These are phyloP conservation scores for Populus deltoides DNA, from an alignment of 345 rosid genomes.

Conservation along the genomic window DNA sequence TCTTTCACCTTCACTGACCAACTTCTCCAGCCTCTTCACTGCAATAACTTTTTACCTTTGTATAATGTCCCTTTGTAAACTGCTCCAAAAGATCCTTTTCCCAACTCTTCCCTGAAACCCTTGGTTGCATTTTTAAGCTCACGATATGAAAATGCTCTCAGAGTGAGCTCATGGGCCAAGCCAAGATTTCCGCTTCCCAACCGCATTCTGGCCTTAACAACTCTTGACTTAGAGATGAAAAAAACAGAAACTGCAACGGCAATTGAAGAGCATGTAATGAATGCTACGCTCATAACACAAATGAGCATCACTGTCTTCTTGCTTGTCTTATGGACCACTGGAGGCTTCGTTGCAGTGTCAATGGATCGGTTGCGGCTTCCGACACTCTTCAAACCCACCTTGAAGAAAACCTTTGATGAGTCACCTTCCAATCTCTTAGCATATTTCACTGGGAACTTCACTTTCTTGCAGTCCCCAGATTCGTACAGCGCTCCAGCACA, in stretches of 20 bases:
- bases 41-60: constrained; percentile 13
- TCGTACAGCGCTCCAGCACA: constrained; percentile 12
- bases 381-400: neutral
- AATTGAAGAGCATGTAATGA: neutral
- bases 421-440: neutral
- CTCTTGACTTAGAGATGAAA: neutral
- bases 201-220: constrained; percentile 1
- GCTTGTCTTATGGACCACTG: neutral
- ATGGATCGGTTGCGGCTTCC: neutral
- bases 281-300: neutral
- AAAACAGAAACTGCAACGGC: neutral
- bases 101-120: constrained; percentile 14
- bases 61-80: constrained; percentile 24
- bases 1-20: constrained; percentile 17
- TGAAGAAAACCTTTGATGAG: neutral
- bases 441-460: constrained; percentile 4
- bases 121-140: constrained; percentile 7
- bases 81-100: constrained; percentile 20
- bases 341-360: neutral
- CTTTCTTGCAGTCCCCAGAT: neutral
- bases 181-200: neutral
- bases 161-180: constrained; percentile 1
- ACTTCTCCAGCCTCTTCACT: constrained; percentile 25
- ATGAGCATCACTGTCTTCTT: neutral
- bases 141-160: constrained; percentile 4